Evolutionary conservation across 2,329 filamentous ascomycete genomes (phyloP).

Genomic region (Leptographium lundbergii): DNA sequence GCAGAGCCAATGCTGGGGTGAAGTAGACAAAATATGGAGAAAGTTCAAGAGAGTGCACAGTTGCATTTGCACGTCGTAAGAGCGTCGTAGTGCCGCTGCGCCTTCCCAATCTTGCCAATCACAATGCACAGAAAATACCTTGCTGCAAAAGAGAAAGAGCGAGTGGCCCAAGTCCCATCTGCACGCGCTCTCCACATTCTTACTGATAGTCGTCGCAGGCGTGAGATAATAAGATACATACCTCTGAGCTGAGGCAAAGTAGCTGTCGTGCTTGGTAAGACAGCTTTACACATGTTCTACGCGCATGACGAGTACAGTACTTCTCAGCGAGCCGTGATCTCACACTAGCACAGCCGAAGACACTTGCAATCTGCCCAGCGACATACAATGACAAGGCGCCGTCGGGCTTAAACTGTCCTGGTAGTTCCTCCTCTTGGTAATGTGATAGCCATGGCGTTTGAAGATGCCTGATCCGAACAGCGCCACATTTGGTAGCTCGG

Average conservation of each 20-base stretch:
- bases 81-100: neutral
- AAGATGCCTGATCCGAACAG: conserved; percentile 1
- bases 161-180: neutral
- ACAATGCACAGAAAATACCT: neutral
- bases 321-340: neutral
- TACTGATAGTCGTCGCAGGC: neutral
- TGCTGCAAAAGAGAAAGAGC: neutral
- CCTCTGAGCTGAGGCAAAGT: neutral
- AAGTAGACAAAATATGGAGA: neutral
- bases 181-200: neutral
- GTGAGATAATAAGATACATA: too few relatives aligned
- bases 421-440: neutral
- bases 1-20: neutral
- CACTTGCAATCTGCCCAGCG: neutral
- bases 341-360: neutral
- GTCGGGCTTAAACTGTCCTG: neutral
- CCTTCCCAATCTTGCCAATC: neutral
- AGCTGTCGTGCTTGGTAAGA: neutral
- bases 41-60: neutral
- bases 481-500: neutral
- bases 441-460: neutral
- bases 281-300: neutral
- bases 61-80: neutral
- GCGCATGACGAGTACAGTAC: neutral
- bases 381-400: neutral